Percentiles rank a stretch among this genome's conserved stretches.
Evolutionary conservation across 768 basidiomycete genomes (phyloP).

Genomic region (Phlebiopsis gigantea): DNA sequence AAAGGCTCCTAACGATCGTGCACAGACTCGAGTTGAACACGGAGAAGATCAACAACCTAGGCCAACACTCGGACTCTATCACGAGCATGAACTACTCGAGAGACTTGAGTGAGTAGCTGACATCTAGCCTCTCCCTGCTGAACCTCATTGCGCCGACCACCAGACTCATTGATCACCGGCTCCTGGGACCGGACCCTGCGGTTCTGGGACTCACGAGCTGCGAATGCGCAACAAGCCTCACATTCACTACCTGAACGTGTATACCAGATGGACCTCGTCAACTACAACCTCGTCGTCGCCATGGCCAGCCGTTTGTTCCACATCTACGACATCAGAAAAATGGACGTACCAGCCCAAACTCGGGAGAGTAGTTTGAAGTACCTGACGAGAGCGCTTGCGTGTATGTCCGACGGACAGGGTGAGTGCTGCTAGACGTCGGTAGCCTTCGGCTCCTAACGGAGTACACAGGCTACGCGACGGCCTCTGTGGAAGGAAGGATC

Average conservation of each 20-base stretch:
- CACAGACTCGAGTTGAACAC: conserved; percentile 70
- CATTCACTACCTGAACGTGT: conserved; percentile 76
- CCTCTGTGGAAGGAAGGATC: conserved; percentile 92
- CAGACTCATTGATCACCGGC: conserved; percentile 75
- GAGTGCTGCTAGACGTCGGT: conserved; percentile 16
- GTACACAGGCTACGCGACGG: conserved; percentile 73
- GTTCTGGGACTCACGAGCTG: conserved; percentile 78
- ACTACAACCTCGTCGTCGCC: conserved; percentile 80
- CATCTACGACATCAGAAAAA: conserved; percentile 82
- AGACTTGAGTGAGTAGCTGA: conserved; percentile 49
- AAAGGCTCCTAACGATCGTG: not conserved
- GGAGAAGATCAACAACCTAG: conserved; percentile 69
- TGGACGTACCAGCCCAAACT: conserved; percentile 69
- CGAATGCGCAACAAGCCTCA: conserved; percentile 50
- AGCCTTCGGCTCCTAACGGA: not conserved
- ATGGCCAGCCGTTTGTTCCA: conserved; percentile 90
- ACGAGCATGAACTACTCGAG: conserved; percentile 69
- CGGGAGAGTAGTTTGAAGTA: conserved; percentile 93
- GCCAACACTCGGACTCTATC: conserved; percentile 77
- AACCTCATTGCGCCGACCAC: not conserved
- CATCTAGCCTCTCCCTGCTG: not conserved
- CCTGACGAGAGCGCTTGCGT: conserved; percentile 86
- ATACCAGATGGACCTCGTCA: conserved; percentile 77
- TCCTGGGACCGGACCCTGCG: conserved; percentile 91
- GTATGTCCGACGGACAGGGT: conserved; percentile 94